Conservation (phyloP, 2,329 filamentous ascomycete species). For the Hymenoscyphus fructigenus region DNA sequence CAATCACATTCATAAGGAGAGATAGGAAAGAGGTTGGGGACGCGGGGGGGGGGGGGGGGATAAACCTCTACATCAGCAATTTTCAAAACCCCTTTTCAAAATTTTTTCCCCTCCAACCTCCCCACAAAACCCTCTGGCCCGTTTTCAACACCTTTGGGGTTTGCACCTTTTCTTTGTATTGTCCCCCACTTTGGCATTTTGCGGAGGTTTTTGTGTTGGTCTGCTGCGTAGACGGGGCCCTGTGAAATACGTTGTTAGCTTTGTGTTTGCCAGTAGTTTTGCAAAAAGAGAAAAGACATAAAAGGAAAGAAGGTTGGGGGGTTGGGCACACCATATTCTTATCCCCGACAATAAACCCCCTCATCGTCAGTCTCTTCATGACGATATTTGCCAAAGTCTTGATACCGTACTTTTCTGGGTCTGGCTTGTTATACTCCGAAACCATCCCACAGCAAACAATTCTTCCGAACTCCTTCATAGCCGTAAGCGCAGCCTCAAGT, state of each 20-base stretch:
- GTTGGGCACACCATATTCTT: conserved; percentile 46
- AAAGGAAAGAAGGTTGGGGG: background rate
- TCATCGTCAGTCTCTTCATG: conserved; percentile 60
- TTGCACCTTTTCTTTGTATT: conserved; percentile 59
- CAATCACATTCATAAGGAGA: too few species aligned
- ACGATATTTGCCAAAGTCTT: conserved; percentile 61
- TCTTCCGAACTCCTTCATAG: conserved; percentile 63
- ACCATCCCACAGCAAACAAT: conserved; percentile 66
- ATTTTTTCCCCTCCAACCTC: conserved; percentile 68
- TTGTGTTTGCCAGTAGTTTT: background rate
- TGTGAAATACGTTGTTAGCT: background rate
- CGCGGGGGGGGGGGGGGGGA: too few species aligned
- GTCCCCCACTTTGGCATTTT: conserved; percentile 68
- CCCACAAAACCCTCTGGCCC: conserved; percentile 63
- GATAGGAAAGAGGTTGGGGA: too few species aligned
- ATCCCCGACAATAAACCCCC: conserved; percentile 67
- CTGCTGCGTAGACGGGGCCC: conserved; percentile 56
- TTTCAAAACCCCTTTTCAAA: conserved; percentile 71
- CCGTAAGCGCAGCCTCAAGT: conserved; percentile 64
- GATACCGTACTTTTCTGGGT: conserved; percentile 56
- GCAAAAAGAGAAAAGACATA: background rate
- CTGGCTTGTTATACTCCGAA: conserved; percentile 61
- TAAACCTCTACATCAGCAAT: conserved; percentile 41
- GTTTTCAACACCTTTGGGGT: conserved; percentile 68
- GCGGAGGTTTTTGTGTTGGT: conserved; percentile 65